These are phyloP conservation scores for Hymenoscyphus albidus DNA, from an alignment of 2,329 filamentous ascomycete genomes.

Conservation along the genomic window DNA sequence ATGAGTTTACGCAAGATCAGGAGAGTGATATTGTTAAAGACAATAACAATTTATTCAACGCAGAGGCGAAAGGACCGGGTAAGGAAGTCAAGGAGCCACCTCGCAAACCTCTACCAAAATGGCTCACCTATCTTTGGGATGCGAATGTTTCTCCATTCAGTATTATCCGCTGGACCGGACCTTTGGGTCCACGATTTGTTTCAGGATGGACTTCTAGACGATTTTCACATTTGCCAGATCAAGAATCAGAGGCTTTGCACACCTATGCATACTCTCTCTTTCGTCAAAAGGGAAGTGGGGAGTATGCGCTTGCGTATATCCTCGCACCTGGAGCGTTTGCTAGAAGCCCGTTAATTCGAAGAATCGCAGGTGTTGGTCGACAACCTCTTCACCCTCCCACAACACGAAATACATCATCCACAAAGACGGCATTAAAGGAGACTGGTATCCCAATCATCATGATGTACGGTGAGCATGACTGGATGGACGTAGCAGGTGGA, in stretches of 20 bases:
- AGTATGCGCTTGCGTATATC: conserved; percentile 89
- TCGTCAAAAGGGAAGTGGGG: conserved; percentile 83
- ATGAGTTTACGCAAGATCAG: conserved; percentile 78
- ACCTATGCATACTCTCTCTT: conserved; percentile 95
- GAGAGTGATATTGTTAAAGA: conserved; percentile 41
- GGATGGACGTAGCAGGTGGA: conserved; percentile 94
- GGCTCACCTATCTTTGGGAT: conserved; percentile 94
- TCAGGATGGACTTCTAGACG: conserved; percentile 92
- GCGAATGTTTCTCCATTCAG: conserved; percentile 95
- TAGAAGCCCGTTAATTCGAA: conserved; percentile 77
- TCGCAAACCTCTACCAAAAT: conserved; percentile 65
- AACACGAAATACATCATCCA: conserved; percentile 5
- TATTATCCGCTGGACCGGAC: conserved; percentile 81
- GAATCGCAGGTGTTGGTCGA: conserved; percentile 83
- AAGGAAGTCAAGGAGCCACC: conserved; percentile 33
- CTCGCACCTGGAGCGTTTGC: conserved; percentile 92
- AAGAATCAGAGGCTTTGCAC: conserved; percentile 81
- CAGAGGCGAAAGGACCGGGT: conserved; percentile 41
- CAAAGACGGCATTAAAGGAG: conserved; percentile 25
- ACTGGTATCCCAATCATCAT: conserved; percentile 79
- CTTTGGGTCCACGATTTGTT: conserved; percentile 84
- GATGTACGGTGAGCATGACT: conserved; percentile 97
- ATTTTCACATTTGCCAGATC: conserved; percentile 79
- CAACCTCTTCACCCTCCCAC: conserved; percentile 43
- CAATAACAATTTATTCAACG: conserved; percentile 53